Percentiles rank a stretch among this genome's conserved stretches.
Evolutionary conservation across 768 basidiomycete species (phyloP).

Genomic region (Suillus clintonianus): DNA sequence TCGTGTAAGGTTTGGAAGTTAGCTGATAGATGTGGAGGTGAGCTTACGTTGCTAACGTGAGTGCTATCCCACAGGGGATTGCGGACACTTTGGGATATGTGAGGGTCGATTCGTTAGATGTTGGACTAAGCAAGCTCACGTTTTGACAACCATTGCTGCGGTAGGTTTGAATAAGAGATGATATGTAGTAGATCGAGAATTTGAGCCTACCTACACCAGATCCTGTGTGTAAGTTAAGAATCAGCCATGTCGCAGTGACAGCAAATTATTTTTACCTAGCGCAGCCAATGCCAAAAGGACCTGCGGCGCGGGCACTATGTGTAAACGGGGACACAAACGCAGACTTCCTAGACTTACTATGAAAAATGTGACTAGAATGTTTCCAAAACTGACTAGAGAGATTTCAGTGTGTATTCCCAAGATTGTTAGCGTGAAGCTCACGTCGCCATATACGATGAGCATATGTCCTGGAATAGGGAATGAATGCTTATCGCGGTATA

Average conservation of each 20-base stretch:
- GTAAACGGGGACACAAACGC: background rate
- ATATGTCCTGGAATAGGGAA: slow-evolving; percentile 27
- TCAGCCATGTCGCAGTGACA: background rate
- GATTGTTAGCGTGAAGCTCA: slow-evolving; percentile 15
- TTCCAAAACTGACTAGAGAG: slow-evolving; percentile 32
- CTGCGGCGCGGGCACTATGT: slow-evolving; percentile 9
- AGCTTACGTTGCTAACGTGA: slow-evolving; percentile 31
- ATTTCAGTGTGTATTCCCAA: background rate
- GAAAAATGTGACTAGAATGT: slow-evolving; percentile 28
- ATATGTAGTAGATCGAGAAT: background rate
- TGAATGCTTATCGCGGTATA: background rate
- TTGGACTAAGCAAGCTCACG: slow-evolving; percentile 14
- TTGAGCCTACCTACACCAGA: slow-evolving; percentile 28
- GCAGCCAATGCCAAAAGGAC: slow-evolving; percentile 30
- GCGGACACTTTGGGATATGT: slow-evolving; percentile 16
- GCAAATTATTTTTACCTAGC: slow-evolving; percentile 18
- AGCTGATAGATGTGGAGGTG: background rate
- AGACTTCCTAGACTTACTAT: slow-evolving; percentile 26
- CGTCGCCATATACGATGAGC: slow-evolving; percentile 40
- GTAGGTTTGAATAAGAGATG: slow-evolving; percentile 2
- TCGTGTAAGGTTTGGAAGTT: background rate
- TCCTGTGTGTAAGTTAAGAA: slow-evolving; percentile 13
- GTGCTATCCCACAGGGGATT: slow-evolving; percentile 36
- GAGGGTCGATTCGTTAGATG: background rate
- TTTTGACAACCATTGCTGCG: slow-evolving; percentile 35